phyloP scores from a whole-genome alignment of 2,329 filamentous ascomycete genomes.

The Aspergillus texensis region DNA sequence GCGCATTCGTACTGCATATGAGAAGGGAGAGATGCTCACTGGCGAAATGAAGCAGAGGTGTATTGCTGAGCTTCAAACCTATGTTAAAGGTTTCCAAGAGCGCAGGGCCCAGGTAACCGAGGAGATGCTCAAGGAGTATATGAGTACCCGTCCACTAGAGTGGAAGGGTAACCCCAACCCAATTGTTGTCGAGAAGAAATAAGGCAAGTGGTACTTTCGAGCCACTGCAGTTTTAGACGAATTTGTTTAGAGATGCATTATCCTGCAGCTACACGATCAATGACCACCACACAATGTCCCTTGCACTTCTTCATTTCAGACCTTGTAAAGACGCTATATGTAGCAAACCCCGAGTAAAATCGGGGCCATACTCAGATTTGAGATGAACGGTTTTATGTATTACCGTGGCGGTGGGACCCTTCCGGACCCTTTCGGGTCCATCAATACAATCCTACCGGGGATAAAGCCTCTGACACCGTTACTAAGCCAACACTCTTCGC shows the following conservation, averaged over 20 bases:
- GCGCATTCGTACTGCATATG: conserved; percentile 57
- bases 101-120: conserved; percentile 74
- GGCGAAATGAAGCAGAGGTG: conserved; percentile 87
- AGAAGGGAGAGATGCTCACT: conserved; percentile 77
- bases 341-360: neutral
- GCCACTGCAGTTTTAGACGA: neutral
- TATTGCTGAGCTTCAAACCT: conserved; percentile 76
- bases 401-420: neutral
- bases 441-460: conserved; percentile 32
- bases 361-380: neutral
- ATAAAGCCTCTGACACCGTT: conserved; percentile 84
- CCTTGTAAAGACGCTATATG: neutral
- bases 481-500: conserved; percentile 84
- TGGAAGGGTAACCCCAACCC: conserved; percentile 62
- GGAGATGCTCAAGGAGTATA: conserved; percentile 73
- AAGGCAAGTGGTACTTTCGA: neutral
- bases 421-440: neutral
- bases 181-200: conserved; percentile 1
- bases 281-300: neutral
- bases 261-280: neutral
- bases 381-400: neutral
- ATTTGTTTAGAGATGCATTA: conserved; percentile 1
- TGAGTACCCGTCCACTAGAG: conserved; percentile 59
- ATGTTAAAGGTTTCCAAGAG: conserved; percentile 80
- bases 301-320: neutral